Evolutionary conservation across 106 monocot species (phyloP), one percentile per base, ranked within the genome.

Genomic region (Dioscorea alata): DNA sequence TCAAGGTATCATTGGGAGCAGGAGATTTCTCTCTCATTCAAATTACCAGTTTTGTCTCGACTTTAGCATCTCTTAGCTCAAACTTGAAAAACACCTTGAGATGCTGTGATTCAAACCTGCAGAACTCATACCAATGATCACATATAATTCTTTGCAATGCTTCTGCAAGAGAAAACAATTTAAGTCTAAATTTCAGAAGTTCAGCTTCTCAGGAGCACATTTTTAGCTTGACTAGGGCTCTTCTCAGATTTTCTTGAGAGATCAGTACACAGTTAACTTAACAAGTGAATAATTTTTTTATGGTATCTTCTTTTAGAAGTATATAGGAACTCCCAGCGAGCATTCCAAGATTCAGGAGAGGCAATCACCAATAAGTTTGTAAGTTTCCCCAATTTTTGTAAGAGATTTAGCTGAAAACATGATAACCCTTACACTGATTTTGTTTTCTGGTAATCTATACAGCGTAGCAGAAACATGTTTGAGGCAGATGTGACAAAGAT

Each of bases 361-460:
- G 58, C 60, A 65, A 64, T 59, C 18, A 62, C 62, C 50, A 78
- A 48, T 49, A 80, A 51, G 23, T 52, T 69, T 48, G 91, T 88
- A 82, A 87, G 87, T 76, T 49, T 50, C 18, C 35, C 60, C n/a
- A 49, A 33, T 12, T 15, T 20, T 23, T n/a, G 1, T 17, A 22
- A 49, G 13, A 42, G 28, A 63, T 54, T 32, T 22, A 12, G 4
- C 53, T 66, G 61, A 14, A n/a, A 31, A 2, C 4, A 35, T 58
- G 13, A 23, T 34, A 34, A 33, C 12, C 48, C 14, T 25, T 49
- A 2, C 19, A 20, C 17, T 31, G 48, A 35, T 12, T 19, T 19
- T 52, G 20, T 18, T 12, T 60, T 13, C 24, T 32, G 59, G 17
- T 60, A 23, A 18, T 53, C n/a, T 33, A 34, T 75, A 25, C 69